Percentiles rank a stretch among this genome's conserved stretches.
Evolutionary conservation across 1,139 yeast genomes (phyloP).

Genomic region (Pichia sp.): DNA sequence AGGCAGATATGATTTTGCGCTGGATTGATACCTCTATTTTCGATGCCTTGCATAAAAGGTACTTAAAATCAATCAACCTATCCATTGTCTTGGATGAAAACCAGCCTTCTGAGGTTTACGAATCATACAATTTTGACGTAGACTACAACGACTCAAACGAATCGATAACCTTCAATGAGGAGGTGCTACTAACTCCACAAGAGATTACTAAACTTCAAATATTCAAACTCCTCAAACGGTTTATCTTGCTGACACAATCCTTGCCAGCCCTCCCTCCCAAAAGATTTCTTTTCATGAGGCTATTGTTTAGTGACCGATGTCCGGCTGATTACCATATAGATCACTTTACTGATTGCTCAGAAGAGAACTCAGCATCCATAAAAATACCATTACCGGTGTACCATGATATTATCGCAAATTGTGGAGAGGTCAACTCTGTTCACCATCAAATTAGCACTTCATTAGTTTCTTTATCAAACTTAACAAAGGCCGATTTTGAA

Average conservation of each 20-base stretch:
- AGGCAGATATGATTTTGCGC: slow-evolving; percentile 43
- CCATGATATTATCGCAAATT: slow-evolving; percentile 18
- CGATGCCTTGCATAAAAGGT: slow-evolving; percentile 40
- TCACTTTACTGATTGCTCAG: slow-evolving; percentile 42
- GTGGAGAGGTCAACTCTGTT: slow-evolving; percentile 23
- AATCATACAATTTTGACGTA: slow-evolving; percentile 47
- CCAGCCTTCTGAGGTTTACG: slow-evolving; percentile 39
- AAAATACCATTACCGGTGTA: slow-evolving; percentile 19
- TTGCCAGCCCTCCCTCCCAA: slow-evolving; percentile 45
- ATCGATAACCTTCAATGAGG: slow-evolving; percentile 27
- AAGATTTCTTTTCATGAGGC: slow-evolving; percentile 42
- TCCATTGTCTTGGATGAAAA: slow-evolving; percentile 41
- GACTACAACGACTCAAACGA: slow-evolving; percentile 34
- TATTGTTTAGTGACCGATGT: slow-evolving; percentile 44
- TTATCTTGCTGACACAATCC: slow-evolving; percentile 50
- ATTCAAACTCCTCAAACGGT: slow-evolving; percentile 44
- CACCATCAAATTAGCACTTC: slow-evolving; percentile 22
- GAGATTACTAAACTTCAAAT: slow-evolving; percentile 38
- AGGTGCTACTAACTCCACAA: slow-evolving; percentile 22
- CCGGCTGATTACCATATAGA: slow-evolving; percentile 48
- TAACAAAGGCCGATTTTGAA: neutral
- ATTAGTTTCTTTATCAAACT: slow-evolving; percentile 20
- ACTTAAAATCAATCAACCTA: slow-evolving; percentile 43
- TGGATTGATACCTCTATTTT: slow-evolving; percentile 51
- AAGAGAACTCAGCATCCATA: slow-evolving; percentile 26